Percentiles rank a stretch among this genome's conserved stretches.
Conservation (phyloP, 2,329 filamentous ascomycete genomes). For the Fusarium sp. region DNA sequence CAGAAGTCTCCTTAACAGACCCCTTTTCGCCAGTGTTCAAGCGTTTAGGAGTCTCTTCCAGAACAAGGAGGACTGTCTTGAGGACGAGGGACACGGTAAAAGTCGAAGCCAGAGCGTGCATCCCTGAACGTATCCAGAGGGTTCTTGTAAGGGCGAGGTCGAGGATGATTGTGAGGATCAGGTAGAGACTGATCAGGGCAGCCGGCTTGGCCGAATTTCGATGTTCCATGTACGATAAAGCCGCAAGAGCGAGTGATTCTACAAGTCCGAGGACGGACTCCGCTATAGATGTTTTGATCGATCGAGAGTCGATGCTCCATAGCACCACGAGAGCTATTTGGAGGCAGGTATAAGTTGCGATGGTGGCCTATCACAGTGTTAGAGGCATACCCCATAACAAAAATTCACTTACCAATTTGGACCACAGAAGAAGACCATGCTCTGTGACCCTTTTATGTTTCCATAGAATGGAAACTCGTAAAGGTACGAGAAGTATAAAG, state of each 20-base stretch:
- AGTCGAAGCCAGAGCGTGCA: slow-evolving; percentile 41
- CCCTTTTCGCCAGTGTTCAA: slow-evolving; percentile 28
- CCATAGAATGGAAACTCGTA: slow-evolving; percentile 28
- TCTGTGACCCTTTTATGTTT: slow-evolving; percentile 4
- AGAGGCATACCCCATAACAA: background rate
- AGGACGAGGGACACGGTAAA: slow-evolving; percentile 42
- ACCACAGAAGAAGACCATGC: slow-evolving; percentile 29
- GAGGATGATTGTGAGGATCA: slow-evolving; percentile 48
- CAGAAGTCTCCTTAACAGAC: slow-evolving; percentile 47
- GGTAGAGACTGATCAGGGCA: slow-evolving; percentile 46
- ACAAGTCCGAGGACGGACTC: slow-evolving; percentile 43
- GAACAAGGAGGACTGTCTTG: slow-evolving; percentile 45
- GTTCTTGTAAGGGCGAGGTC: slow-evolving; percentile 50
- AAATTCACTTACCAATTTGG: slow-evolving; percentile 30
- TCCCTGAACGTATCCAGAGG: slow-evolving; percentile 46
- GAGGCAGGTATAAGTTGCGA: slow-evolving; percentile 25
- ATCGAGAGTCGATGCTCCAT: slow-evolving; percentile 41
- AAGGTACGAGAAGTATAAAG: slow-evolving; percentile 39
- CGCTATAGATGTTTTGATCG: slow-evolving; percentile 44
- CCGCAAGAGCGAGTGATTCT: slow-evolving; percentile 41
- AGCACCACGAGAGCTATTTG: slow-evolving; percentile 42
- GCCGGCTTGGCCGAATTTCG: slow-evolving; percentile 48
- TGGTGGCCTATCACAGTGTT: slow-evolving; percentile 15
- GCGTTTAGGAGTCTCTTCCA: slow-evolving; percentile 49
- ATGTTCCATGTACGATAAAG: slow-evolving; percentile 51